Conservation (phyloP, 208 protist species). For the Tritrichomonas foetus region DNA sequence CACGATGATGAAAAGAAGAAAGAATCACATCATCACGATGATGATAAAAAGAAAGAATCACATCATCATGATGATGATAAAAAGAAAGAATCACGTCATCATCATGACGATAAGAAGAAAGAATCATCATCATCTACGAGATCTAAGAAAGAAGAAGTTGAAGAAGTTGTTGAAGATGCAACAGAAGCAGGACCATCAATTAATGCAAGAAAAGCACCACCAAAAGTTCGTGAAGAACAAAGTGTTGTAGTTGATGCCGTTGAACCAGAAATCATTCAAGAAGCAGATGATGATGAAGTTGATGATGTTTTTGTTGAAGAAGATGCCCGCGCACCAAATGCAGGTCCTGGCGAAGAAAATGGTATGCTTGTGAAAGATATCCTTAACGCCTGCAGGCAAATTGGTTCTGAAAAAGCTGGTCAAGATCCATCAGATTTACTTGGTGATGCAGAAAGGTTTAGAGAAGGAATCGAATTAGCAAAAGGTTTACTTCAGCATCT, state of each 20-base stretch:
- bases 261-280: not conserved
- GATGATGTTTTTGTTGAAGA: constrained; percentile 1
- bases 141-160: not conserved
- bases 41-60: no score
- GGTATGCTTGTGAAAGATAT: not conserved
- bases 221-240: not conserved
- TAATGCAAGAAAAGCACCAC: constrained; percentile 6
- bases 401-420: not conserved
- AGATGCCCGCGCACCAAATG: not conserved
- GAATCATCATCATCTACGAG: not conserved
- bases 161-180: not conserved
- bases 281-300: constrained; percentile 3
- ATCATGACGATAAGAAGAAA: no score
- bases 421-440: not conserved
- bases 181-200: not conserved
- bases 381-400: not conserved
- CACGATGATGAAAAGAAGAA: no score
- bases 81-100: no score
- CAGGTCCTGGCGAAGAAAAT: not conserved
- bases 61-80: no score
- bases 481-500: constrained; percentile 30
- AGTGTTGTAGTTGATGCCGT: not conserved
- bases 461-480: not conserved
- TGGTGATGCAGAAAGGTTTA: constrained; percentile 9
- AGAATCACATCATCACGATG: no score